Conservation (phyloP, 2,329 filamentous ascomycete species). For the Scedosporium dehoogii region DNA sequence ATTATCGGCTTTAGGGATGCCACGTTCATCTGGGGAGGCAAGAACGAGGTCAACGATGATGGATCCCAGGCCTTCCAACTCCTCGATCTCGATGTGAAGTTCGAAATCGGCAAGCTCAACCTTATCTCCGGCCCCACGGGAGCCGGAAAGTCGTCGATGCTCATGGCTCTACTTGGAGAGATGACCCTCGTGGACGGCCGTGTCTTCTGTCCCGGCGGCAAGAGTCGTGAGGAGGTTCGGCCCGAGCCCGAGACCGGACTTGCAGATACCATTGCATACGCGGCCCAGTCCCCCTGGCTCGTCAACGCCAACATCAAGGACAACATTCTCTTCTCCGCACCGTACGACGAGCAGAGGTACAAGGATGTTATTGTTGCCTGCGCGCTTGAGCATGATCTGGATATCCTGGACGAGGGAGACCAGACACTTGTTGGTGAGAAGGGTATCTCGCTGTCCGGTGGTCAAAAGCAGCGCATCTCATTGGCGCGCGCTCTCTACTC, state of each 20-base stretch:
- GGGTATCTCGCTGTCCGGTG: constrained; percentile 90
- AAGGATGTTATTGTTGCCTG: constrained; percentile 82
- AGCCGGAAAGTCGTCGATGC: constrained; percentile 86
- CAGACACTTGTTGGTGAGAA: constrained; percentile 94
- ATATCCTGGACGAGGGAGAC: constrained; percentile 87
- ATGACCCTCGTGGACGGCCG: constrained; percentile 79
- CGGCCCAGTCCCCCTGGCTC: constrained; percentile 93
- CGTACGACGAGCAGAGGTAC: constrained; percentile 74
- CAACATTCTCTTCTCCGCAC: constrained; percentile 85
- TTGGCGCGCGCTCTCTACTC: constrained; percentile 96
- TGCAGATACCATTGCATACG: constrained; percentile 89
- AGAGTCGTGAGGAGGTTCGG: constrained; percentile 74
- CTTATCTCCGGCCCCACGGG: constrained; percentile 89
- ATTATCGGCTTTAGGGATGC: constrained; percentile 78
- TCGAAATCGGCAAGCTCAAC: constrained; percentile 78
- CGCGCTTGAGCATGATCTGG: constrained; percentile 79
- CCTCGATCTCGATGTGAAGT: constrained; percentile 73
- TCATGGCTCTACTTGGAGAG: constrained; percentile 93
- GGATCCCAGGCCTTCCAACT: constrained; percentile 70
- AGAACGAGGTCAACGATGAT: constrained; percentile 49
- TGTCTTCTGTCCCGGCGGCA: constrained; percentile 77
- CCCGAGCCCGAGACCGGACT: constrained; percentile 75
- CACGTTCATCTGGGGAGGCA: constrained; percentile 81
- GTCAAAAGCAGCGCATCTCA: constrained; percentile 95
- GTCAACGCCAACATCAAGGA: constrained; percentile 93